Evolutionary conservation across 2,329 filamentous ascomycete species (phyloP), one percentile per base, ranked within the genome.

Genomic region (Coleophoma cylindrospora): DNA sequence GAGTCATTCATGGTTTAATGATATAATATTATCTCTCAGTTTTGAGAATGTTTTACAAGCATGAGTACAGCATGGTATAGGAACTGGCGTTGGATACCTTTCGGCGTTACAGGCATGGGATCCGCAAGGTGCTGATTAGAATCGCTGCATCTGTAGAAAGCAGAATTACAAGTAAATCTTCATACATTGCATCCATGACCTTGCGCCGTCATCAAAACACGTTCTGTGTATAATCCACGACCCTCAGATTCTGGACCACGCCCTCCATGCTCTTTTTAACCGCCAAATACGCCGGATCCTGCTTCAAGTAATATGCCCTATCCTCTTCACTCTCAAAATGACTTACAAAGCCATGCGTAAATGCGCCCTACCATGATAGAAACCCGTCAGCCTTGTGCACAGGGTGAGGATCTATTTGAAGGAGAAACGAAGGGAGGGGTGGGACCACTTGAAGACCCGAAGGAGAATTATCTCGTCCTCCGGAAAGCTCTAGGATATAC

Each of bases 1-100:
- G 92, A 97, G 74, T 96, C 91, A 1, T 97, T 97, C 67, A 96
- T 90, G 85, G 87, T 91, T 50, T 84, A 62, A 37, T 41, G 21
- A 14, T 53, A 54, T n/a, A 38, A n/a, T 38, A 43, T 13, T 52
- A 37, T 27, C 7, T 27, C 27, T 19, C 27, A 27, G 7, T 27
- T 10, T 27, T 27, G 27, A 10, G 9, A 10, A 10, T 27, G 27
- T 27, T 27, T 10, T 27, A 27, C 27, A 27, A 27, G 27, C 27
- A 53, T 44, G 49, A 45, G 57, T 56, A 53, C 55, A 51, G 56
- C 55, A 59, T 52, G 53, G 60, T 59, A 64, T 64, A 61, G 55
- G 61, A 49, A 55, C 37, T 34, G 62, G 61, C 55, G 60, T 65
- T 62, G 49, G 48, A 49, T 44, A 44, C 41, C 41, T 27, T 27